Evolutionary conservation across 2,329 filamentous ascomycete genomes (phyloP).

Genomic region (Ceratocystis lukuohia): DNA sequence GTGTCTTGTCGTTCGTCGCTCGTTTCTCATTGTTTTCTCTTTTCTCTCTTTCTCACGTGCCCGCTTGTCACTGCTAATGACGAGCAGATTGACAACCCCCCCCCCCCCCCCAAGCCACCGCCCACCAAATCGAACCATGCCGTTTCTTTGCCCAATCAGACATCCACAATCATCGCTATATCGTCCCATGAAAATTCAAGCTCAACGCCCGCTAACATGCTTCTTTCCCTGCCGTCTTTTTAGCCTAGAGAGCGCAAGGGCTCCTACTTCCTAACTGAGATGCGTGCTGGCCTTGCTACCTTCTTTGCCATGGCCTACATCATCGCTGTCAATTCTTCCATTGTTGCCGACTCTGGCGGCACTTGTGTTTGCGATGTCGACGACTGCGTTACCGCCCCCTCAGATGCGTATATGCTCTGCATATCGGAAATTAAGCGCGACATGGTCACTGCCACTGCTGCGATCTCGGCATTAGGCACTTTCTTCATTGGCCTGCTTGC

Average conservation of each 20-base stretch:
- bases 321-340: constrained; percentile 40
- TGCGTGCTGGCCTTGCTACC: constrained; percentile 69
- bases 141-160: neutral
- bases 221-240: neutral
- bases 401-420: constrained; percentile 47
- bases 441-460: constrained; percentile 71
- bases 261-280: constrained; percentile 68
- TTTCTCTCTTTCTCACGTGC: neutral
- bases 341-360: constrained; percentile 52
- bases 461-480: constrained; percentile 64
- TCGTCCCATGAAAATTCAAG: neutral
- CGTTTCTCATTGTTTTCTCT: constrained; percentile 1
- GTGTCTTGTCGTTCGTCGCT: neutral
- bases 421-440: constrained; percentile 55
- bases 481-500: constrained; percentile 75
- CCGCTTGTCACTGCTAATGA: neutral
- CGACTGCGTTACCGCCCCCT: constrained; percentile 22
- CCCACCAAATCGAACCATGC: neutral
- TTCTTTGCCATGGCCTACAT: constrained; percentile 54
- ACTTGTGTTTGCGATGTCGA: constrained; percentile 52
- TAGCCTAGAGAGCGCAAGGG: constrained; percentile 59
- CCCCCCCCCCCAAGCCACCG: neutral
- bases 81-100: neutral
- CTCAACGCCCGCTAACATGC: neutral
- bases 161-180: neutral